Conservation (phyloP, 495 filamentous ascomycete genomes). For the Diplogelasinospora grovesii region DNA sequence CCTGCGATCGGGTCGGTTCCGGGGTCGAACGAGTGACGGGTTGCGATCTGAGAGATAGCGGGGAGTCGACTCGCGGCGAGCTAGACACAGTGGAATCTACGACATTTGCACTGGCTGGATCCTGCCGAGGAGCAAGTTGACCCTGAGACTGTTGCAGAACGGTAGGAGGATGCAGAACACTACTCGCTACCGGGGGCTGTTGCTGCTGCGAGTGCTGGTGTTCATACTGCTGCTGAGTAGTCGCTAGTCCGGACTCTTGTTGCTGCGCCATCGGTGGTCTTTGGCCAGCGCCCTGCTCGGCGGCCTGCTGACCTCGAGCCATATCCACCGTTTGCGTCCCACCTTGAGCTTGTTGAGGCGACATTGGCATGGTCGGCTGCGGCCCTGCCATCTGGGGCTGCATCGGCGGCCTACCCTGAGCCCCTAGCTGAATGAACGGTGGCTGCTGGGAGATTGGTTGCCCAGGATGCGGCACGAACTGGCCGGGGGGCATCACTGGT, state of each 20-base stretch:
- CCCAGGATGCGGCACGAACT: slow-evolving; percentile 12
- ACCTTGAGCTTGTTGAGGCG: slow-evolving; percentile 1
- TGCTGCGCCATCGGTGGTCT: slow-evolving; percentile 3
- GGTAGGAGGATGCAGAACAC: background rate
- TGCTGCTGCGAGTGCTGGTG: background rate
- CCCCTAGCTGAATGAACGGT: slow-evolving; percentile 4
- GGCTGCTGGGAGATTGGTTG: slow-evolving; percentile 8
- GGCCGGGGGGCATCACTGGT: slow-evolving; percentile 12
- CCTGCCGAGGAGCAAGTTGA: slow-evolving; percentile 8
- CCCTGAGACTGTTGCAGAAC: slow-evolving; percentile 6
- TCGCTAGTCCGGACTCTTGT: slow-evolving; percentile 6
- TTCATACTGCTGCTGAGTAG: background rate
- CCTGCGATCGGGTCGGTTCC: slow-evolving; percentile 14
- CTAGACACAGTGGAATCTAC: slow-evolving; percentile 8
- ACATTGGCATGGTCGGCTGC: background rate
- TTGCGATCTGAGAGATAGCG: slow-evolving; percentile 18
- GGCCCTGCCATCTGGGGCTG: slow-evolving; percentile 2
- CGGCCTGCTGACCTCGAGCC: slow-evolving; percentile 3
- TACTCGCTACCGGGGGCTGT: background rate
- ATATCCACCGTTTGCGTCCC: background rate
- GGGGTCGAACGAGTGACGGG: slow-evolving; percentile 8
- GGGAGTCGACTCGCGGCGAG: slow-evolving; percentile 13
- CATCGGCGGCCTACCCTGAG: slow-evolving; percentile 3
- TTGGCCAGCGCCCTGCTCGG: slow-evolving; percentile 3
- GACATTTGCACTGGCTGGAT: slow-evolving; percentile 3